Conservation (phyloP, 2,329 filamentous ascomycete genomes). For the Colletotrichum gloeosporioides region DNA sequence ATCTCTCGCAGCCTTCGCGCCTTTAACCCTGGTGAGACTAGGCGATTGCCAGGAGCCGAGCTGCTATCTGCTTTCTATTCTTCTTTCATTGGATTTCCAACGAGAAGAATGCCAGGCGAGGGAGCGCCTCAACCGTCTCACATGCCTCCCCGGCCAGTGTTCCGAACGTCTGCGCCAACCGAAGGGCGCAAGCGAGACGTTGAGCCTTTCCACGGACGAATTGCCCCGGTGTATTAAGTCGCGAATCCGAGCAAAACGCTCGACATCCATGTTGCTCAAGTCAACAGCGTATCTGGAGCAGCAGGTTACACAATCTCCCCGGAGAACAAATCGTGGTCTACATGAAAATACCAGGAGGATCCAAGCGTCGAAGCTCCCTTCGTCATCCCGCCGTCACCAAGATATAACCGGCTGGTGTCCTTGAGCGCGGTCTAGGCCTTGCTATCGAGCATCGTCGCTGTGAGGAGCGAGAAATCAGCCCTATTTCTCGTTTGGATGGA, state of each 20-base stretch:
- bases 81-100: neutral
- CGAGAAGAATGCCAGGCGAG: neutral
- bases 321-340: neutral
- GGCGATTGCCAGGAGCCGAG: neutral
- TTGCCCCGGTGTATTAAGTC: neutral
- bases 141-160: neutral
- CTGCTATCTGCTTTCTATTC: neutral
- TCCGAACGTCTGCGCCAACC: neutral
- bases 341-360: neutral
- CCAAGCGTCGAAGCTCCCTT: neutral
- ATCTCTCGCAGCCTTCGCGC: neutral
- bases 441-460: neutral
- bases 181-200: neutral
- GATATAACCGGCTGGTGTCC: neutral
- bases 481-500: neutral
- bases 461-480: neutral
- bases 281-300: neutral
- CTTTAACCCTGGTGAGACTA: neutral
- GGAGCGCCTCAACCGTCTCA: neutral
- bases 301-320: neutral
- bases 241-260: neutral
- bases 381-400: neutral
- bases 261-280: neutral
- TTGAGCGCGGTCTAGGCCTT: neutral
- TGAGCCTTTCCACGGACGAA: neutral